phyloP scores from a whole-genome alignment of 2,329 filamentous ascomycete genomes.

The Cercospora janseana region DNA sequence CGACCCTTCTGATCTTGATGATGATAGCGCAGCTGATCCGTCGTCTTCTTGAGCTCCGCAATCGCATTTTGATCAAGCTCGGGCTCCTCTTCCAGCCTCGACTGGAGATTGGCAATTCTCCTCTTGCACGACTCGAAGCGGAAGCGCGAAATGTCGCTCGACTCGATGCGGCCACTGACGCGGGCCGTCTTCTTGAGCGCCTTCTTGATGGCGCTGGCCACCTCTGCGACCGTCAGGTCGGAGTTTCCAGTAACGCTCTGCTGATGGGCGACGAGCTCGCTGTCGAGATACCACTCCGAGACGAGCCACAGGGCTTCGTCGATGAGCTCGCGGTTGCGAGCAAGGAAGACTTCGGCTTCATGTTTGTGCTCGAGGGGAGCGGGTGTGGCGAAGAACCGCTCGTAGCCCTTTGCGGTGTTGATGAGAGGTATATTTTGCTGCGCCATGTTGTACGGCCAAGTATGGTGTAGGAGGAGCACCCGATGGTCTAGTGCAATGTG shows the following conservation, averaged over 20 bases:
- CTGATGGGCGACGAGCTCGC: background rate
- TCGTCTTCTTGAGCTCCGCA: background rate
- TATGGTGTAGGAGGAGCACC: too few species aligned
- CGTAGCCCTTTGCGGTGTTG: background rate
- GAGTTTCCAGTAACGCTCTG: background rate
- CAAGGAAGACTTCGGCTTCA: background rate
- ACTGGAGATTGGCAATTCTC: background rate
- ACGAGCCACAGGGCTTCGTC: slow-evolving; percentile 4
- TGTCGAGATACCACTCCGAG: background rate
- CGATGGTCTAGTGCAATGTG: too few species aligned
- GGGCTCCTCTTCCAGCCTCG: background rate
- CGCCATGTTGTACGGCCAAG: too few species aligned
- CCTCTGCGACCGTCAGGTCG: background rate
- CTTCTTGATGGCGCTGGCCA: background rate
- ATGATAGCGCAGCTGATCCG: background rate
- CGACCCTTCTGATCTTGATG: background rate
- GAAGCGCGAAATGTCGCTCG: background rate
- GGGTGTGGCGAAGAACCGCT: background rate
- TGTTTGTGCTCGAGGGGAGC: background rate
- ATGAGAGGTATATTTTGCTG: background rate
- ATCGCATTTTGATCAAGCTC: background rate
- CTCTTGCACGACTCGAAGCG: slow-evolving; percentile 1
- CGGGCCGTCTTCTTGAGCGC: background rate
- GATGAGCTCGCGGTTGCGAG: background rate
- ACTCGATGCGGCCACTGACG: background rate